Conservation (phyloP, 371 early-diverging fungal genomes). For the Capillidium rhysosporum region DNA sequence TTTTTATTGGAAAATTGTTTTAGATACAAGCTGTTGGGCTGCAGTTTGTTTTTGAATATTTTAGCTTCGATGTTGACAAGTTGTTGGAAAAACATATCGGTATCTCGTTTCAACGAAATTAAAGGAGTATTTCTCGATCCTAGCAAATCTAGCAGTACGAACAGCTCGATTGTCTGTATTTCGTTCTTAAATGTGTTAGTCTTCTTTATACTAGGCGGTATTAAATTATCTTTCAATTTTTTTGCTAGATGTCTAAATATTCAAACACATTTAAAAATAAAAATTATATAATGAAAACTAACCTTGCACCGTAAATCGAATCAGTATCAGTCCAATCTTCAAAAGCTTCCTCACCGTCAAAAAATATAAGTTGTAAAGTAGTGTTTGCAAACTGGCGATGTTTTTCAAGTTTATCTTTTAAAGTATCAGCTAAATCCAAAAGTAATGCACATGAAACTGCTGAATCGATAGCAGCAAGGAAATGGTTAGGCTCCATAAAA, state of each 20-base stretch:
- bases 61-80: conserved; percentile 23
- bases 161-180: conserved; percentile 53
- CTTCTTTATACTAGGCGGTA: conserved; percentile 10
- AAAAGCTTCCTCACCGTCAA: conserved; percentile 95
- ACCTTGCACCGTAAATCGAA: conserved; percentile 82
- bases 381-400: conserved; percentile 14
- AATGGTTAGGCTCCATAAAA: conserved; percentile 18
- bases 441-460: conserved; percentile 76
- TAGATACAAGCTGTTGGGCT: conserved; percentile 9
- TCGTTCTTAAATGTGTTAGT: conserved; percentile 15
- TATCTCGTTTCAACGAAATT: conserved; percentile 31
- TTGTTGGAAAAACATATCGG: conserved; percentile 33
- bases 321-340: conserved; percentile 50
- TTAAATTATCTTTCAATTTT: conserved; percentile 16
- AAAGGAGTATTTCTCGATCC: conserved; percentile 33
- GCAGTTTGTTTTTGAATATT: conserved; percentile 16
- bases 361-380: conserved; percentile 77
- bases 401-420: conserved; percentile 19
- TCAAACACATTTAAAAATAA: background rate
- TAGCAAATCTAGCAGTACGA: conserved; percentile 74
- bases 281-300: conserved; percentile 14
- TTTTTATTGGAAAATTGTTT: conserved; percentile 5
- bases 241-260: conserved; percentile 22
- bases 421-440: conserved; percentile 51
- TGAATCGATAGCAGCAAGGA: conserved; percentile 69